Percentiles rank a stretch among this genome's conserved stretches.
These are phyloP conservation scores for Glycyrrhiza uralensis DNA, from an alignment of 306 rosid species.

Conservation along the genomic window DNA sequence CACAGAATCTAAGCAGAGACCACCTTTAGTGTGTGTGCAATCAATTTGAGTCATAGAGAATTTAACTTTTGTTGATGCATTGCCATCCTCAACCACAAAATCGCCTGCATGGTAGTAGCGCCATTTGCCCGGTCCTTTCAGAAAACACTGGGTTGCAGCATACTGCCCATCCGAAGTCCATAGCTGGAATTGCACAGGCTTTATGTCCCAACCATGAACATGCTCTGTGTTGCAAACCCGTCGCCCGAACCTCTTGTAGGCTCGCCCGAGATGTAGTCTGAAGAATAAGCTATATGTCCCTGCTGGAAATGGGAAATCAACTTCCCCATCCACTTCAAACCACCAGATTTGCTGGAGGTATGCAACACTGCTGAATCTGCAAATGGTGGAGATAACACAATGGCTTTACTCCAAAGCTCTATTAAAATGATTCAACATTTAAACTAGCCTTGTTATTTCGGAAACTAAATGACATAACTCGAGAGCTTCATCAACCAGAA, in stretches of 20 bases:
- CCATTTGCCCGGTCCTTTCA: slow-evolving; percentile 78
- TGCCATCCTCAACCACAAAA: slow-evolving; percentile 62
- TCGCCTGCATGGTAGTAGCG: slow-evolving; percentile 68
- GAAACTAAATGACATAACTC: neutral
- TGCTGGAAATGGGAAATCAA: slow-evolving; percentile 84
- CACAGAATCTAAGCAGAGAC: slow-evolving; percentile 89
- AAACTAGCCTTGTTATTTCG: neutral
- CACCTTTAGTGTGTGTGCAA: slow-evolving; percentile 97
- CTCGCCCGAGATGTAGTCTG: slow-evolving; percentile 66
- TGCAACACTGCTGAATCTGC: slow-evolving; percentile 67
- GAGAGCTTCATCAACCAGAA: neutral
- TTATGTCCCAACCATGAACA: slow-evolving; percentile 91
- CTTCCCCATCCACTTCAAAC: slow-evolving; percentile 96
- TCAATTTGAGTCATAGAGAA: slow-evolving; percentile 96
- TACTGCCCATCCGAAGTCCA: slow-evolving; percentile 83
- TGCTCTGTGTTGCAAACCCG: slow-evolving; percentile 64
- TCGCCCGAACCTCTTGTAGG: slow-evolving; percentile 75
- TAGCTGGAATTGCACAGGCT: slow-evolving; percentile 82
- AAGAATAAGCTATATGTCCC: slow-evolving; percentile 82
- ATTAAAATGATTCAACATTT: neutral
- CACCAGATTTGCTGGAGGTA: slow-evolving; percentile 97
- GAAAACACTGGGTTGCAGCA: slow-evolving; percentile 57
- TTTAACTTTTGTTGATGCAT: slow-evolving; percentile 56
- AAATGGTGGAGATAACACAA: slow-evolving; percentile 9
- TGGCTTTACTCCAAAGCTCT: slow-evolving; percentile 7